Evolutionary conservation across 805 yeast genomes (phyloP).

Genomic region (Nakazawaea sp.): DNA sequence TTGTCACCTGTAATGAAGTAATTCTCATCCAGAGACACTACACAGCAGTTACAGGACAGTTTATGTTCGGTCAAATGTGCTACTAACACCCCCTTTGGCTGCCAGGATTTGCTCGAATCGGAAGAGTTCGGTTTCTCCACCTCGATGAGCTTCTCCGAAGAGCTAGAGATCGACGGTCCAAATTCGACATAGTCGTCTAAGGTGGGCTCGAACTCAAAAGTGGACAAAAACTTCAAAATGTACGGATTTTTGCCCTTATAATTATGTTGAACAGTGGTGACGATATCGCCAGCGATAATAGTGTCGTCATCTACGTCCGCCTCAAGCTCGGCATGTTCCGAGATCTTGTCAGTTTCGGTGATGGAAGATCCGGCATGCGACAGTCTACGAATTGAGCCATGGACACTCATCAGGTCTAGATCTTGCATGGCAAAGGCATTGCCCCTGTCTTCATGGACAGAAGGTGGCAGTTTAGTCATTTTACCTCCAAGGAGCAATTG

Average conservation of each 20-base stretch:
- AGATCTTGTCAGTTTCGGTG: constrained; percentile 6
- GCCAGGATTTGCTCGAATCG: constrained; percentile 16
- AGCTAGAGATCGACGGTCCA: constrained; percentile 36
- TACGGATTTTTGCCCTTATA: constrained; percentile 65
- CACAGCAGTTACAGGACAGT: constrained; percentile 50
- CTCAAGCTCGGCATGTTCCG: not conserved
- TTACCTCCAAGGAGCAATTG: constrained; percentile 5
- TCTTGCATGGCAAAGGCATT: constrained; percentile 31
- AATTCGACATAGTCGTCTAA: constrained; percentile 62
- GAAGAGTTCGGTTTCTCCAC: not conserved
- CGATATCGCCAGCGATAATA: not conserved
- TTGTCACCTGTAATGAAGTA: constrained; percentile 76
- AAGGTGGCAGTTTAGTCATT: constrained; percentile 29
- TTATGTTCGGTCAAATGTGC: constrained; percentile 59
- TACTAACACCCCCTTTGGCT: constrained; percentile 47
- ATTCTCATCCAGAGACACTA: constrained; percentile 52
- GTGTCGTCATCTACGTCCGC: not conserved
- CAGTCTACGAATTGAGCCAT: too few species aligned
- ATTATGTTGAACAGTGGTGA: constrained; percentile 32
- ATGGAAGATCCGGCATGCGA: not conserved
- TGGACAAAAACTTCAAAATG: constrained; percentile 48
- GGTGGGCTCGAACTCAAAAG: constrained; percentile 48
- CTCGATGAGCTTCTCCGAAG: too few species aligned
- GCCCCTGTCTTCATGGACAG: constrained; percentile 29
- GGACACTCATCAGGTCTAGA: not conserved